Percentiles rank a stretch among this genome's conserved stretches.
phyloP scores from a whole-genome alignment of 768 basidiomycete species.

The Hericium rajendrae region DNA sequence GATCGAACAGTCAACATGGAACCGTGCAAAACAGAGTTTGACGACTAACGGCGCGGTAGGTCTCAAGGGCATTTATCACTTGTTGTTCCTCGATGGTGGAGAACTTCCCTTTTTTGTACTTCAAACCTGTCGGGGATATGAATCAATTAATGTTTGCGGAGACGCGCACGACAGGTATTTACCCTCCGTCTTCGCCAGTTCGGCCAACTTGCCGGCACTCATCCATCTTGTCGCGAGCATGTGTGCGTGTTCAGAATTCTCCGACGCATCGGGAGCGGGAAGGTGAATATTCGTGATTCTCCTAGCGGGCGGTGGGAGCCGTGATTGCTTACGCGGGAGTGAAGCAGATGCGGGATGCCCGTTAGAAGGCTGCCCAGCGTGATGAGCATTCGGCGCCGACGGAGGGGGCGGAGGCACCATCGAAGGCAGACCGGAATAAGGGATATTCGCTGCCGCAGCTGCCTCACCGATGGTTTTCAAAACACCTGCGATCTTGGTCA shows the following conservation, averaged over 20 bases:
- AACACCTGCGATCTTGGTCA: constrained; percentile 58
- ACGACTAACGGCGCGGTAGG: constrained; percentile 44
- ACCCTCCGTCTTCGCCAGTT: constrained; percentile 66
- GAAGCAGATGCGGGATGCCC: neutral
- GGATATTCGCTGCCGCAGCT: constrained; percentile 32
- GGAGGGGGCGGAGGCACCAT: neutral
- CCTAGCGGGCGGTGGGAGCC: neutral
- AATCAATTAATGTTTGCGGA: no score
- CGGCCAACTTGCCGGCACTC: constrained; percentile 54
- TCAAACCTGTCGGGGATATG: constrained; percentile 42
- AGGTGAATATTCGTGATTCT: neutral
- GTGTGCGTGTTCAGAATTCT: constrained; percentile 49
- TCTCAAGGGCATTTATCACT: constrained; percentile 52
- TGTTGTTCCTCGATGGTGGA: constrained; percentile 69
- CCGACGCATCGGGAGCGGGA: constrained; percentile 24
- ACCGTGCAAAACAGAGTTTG: neutral
- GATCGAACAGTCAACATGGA: neutral
- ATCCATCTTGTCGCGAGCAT: constrained; percentile 76
- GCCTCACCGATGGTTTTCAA: constrained; percentile 58
- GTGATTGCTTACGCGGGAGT: constrained; percentile 1
- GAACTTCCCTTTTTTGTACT: constrained; percentile 84
- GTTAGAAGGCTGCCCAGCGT: neutral
- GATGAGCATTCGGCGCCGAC: neutral
- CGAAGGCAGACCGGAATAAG: constrained; percentile 13
- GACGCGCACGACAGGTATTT: neutral